Evolutionary conservation across 805 yeast genomes (phyloP), one percentile per base, ranked within the genome.

Genomic region (Teunomyces lycoperdinae): DNA sequence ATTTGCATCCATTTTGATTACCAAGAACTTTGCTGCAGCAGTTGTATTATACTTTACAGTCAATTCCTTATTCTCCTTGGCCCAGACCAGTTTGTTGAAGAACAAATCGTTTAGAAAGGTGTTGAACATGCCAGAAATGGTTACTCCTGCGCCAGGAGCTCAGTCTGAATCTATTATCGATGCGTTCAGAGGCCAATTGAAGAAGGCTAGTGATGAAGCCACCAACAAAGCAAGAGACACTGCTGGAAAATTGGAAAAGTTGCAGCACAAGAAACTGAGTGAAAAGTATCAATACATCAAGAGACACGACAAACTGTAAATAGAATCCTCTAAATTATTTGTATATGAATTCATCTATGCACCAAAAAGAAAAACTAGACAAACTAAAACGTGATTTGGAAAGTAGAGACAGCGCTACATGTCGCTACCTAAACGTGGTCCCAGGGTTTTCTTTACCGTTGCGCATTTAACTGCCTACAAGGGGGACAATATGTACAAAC

Each of bases 41-140:
- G 89, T 90, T 31, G 84, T 91, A 53, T 74, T 89, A 44, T 94
- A 91, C 64, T 89, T 92, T 66, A 84, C 92, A 5, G 82, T 87
- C 32, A 89, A 90, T 63, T 88, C 96, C 48, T 54, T 82, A 10
- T 81, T 80, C 57, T 87, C 97, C 0, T 78, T 87, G 43, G 42
- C 80, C 14, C 98, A 92, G 71, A 80, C 92, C 9, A 61, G 79
- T 44, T 58, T 86, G 20, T 74, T 94, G 58, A 82, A 85, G 64
- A 78, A 74, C 51, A 68, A 77, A 45, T 55, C 66, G 47, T 79
- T 87, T 59, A 80, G 97, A 68, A 72, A 70, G 35, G 50, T 69
- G 46, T 66, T 80, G 28, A 79, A 81, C 9, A 71, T 87, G 56
- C 81, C 89, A 2, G 84, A 84, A 10, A 74, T 87, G 53, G 80